Conservation (phyloP, 176 grass and related monocot species). For the Phyllostachys edulis region DNA sequence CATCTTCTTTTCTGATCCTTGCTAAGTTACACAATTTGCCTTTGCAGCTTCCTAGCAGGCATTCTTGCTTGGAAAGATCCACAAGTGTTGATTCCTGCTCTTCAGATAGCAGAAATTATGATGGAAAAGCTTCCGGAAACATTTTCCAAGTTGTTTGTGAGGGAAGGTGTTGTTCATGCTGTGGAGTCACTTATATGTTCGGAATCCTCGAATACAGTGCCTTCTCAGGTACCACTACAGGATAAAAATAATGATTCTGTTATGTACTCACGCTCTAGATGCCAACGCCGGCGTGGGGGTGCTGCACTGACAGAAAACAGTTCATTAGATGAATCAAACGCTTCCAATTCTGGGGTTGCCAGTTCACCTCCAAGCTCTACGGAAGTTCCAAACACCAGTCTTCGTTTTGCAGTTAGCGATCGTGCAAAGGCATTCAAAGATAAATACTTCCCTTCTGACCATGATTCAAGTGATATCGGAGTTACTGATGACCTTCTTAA, state of each 20-base stretch:
- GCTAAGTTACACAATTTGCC: conserved; percentile 20
- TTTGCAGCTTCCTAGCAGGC: conserved; percentile 82
- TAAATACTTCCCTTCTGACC: conserved; percentile 67
- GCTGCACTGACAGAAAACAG: conserved; percentile 41
- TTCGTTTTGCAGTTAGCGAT: conserved; percentile 59
- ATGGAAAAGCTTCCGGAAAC: conserved; percentile 90
- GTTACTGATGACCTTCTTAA: conserved; percentile 77
- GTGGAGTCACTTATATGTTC: conserved; percentile 68
- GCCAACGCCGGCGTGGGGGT: conserved; percentile 55
- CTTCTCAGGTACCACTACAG: conserved; percentile 37
- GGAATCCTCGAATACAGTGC: conserved; percentile 44
- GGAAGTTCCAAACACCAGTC: conserved; percentile 52
- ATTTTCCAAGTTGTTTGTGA: conserved; percentile 87
- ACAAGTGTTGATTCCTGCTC: conserved; percentile 79
- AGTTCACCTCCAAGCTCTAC: conserved; percentile 24
- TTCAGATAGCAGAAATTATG: conserved; percentile 90
- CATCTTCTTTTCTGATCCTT: conserved; percentile 10
- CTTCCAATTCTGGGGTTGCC: conserved; percentile 33
- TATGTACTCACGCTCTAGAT: conserved; percentile 59
- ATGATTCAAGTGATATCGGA: conserved; percentile 55
- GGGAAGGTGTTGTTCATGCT: conserved; percentile 93
- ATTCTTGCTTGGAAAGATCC: conserved; percentile 98
- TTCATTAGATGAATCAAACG: conserved; percentile 59
- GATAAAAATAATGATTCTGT: conserved; percentile 52
- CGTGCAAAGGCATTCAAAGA: conserved; percentile 72